Conservation (phyloP, 2,329 filamentous ascomycete genomes). For the Pseudogymnoascus destructans region DNA sequence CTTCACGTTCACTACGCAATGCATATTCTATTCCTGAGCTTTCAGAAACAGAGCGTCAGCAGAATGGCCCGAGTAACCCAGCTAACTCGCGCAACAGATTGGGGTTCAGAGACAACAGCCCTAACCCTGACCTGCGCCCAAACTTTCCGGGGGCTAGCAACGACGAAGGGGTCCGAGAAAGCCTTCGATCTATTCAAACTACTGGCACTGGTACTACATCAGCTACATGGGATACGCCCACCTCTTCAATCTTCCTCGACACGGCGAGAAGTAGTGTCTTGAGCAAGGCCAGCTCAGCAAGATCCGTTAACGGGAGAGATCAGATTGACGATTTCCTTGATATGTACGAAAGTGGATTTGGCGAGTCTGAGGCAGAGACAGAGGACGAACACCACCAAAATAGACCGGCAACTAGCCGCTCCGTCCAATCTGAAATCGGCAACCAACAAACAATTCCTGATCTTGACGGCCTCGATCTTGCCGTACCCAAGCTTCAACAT, state of each 20-base stretch:
- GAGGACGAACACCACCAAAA: conserved; percentile 27
- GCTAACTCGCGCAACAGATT: conserved; percentile 18
- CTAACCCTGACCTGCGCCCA: conserved; percentile 21
- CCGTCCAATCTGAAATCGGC: conserved; percentile 11
- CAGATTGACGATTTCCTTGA: conserved; percentile 58
- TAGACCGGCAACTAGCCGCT: conserved; percentile 13
- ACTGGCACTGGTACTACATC: neutral
- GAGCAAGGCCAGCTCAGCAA: conserved; percentile 66
- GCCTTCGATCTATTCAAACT: conserved; percentile 38
- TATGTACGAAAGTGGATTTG: conserved; percentile 54
- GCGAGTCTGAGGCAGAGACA: conserved; percentile 31
- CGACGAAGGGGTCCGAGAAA: conserved; percentile 36
- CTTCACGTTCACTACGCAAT: conserved; percentile 18
- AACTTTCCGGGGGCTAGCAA: conserved; percentile 22
- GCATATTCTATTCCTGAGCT: conserved; percentile 26
- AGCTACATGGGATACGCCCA: neutral
- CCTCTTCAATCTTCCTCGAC: conserved; percentile 16
- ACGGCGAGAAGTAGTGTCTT: conserved; percentile 74
- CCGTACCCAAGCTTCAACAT: neutral
- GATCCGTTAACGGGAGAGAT: conserved; percentile 40
- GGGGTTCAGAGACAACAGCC: conserved; percentile 15
- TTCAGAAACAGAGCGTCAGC: conserved; percentile 21
- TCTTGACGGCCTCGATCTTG: neutral
- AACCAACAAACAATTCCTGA: neutral
- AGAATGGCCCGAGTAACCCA: conserved; percentile 22